These are phyloP conservation scores for Metarhizium robertsii DNA, from an alignment of 2,329 filamentous ascomycete species.

Conservation along the genomic window DNA sequence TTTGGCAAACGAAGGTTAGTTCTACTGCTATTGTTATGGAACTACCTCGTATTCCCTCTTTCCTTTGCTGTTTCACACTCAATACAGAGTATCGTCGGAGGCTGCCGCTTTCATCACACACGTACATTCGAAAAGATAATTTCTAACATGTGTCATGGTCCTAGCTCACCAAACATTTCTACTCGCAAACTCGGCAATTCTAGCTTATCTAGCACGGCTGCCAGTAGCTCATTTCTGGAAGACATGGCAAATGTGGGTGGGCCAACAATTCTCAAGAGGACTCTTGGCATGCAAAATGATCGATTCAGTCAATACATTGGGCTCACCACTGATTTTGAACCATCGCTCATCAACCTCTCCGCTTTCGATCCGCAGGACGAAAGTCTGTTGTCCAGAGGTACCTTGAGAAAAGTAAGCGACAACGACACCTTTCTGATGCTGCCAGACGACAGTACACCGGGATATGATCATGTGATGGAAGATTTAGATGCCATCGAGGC, in stretches of 20 bases:
- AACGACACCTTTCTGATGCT: conserved; percentile 73
- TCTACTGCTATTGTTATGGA: conserved; percentile 5
- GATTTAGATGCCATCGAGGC: conserved; percentile 66
- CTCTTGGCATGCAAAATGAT: conserved; percentile 66
- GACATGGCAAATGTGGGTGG: conserved; percentile 64
- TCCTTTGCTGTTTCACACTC: not conserved
- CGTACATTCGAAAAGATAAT: not conserved
- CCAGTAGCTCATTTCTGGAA: conserved; percentile 55
- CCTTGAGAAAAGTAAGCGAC: conserved; percentile 66
- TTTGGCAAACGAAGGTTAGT: conserved; percentile 61
- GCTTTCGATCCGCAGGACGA: conserved; percentile 75
- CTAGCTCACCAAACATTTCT: conserved; percentile 45
- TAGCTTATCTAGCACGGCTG: conserved; percentile 52
- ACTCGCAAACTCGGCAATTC: conserved; percentile 44
- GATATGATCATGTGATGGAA: conserved; percentile 59
- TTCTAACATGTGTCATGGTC: not conserved
- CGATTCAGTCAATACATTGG: conserved; percentile 79
- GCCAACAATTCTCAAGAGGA: conserved; percentile 56
- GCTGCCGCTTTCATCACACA: not conserved
- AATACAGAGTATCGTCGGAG: not conserved
- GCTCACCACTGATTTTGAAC: conserved; percentile 74
- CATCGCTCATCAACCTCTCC: conserved; percentile 72
- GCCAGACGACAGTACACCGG: conserved; percentile 62
- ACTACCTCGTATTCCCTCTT: not conserved
- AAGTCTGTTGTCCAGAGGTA: conserved; percentile 59